Base-by-base conservation (phyloP, 352 stramenopile genomes). In the Phytopythium sindhum region DNA sequence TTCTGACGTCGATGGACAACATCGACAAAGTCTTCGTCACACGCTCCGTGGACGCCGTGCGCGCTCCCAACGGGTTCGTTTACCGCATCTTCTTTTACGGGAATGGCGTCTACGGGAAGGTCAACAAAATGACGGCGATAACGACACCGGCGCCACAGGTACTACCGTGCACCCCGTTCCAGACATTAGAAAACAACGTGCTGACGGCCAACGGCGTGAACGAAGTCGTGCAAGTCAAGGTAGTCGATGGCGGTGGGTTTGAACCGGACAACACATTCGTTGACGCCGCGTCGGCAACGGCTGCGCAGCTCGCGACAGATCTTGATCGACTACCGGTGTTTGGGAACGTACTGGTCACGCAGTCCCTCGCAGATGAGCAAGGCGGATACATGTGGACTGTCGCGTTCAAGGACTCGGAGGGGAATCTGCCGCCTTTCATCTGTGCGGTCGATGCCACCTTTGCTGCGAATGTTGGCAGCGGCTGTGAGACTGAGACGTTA, bases 11-110 rank as follows among this genome's bases (percentile, higher is more conserved):
- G 1, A 81, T 95, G 80, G 45, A 54, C 37, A 95, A 95, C 57
- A 85, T 95, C 29, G 86, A 95, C 67, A 77, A 77, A 14, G 84
- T 92, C 15, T 90, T 78, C 45, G 86, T 95, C n/a, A 88, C 80
- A 8, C 77, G 76, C 21, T 64, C 60, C 0, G 14, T 69, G 5
- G 71, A 92, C 29, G 6, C 72, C 0, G 54, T 60, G 1, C 60
- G 65, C 1, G 76, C 75, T 12, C 57, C 58, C 2, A 91, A 87
- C 39, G 86, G 86, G 0, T 91, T 84, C 57, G 62, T 92, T 7
- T 95, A 93, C 45, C 62, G 42, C 0, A 70, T 95, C 21, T 92
- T 91, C 60, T 95, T 95, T 44, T 82, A 89, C 41, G 86, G 84
- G 4, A 92, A 93, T 29, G 79, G 79, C 1, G 84, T 92, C 10